Evolutionary conservation across 129 eudicot species (phyloP), one percentile per base, ranked within the genome.

Genomic region (Ambrosia artemisiifolia): DNA sequence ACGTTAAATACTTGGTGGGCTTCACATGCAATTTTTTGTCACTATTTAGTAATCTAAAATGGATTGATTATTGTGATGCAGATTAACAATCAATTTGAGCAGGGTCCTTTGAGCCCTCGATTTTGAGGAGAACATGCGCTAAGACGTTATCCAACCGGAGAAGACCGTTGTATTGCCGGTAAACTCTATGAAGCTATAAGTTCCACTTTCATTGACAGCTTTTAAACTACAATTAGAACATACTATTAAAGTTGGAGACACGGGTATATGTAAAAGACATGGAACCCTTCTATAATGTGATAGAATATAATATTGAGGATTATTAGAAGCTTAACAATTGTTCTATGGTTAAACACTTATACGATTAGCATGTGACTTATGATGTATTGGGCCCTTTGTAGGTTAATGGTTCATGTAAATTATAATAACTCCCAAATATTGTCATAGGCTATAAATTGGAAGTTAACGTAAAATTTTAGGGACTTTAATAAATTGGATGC

Each of bases 61-160:
- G 11, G 3, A 49, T 9, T 68, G 63, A 7, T 59, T 3, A 7
- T 70, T 60, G 44, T 2, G 16, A 62, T 78, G 67, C 89, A 88
- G 97, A 92, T 92, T 56, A 92, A 92, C 80, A 88, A 92, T 78
- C 97, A 96, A 43, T 92, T 92, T 78, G 97, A 92, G 83, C 88
- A 92, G 83, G 97, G 97, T 64, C 97, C 97, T 61, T 76, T 92
- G 76, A 88, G 96, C 83, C 97, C 97, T 17, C 97, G 97, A 42
- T 92, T 92, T 78, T 94, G 97, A 75, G 97, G 97, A 71, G 97
- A 92, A 82, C 97, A 92, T 81, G 97, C 97, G 14, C 96, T 92
- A 42, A 79, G 97, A 34, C 96, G 97, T 62, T 92, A 92, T 78
- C 86, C 97, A 34, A 86, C 96, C 69, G 97, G 97, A 78, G 97